Evolutionary conservation across 2,329 filamentous ascomycete genomes (phyloP), one percentile per base, ranked within the genome.

Genomic region (Periconia digitata): DNA sequence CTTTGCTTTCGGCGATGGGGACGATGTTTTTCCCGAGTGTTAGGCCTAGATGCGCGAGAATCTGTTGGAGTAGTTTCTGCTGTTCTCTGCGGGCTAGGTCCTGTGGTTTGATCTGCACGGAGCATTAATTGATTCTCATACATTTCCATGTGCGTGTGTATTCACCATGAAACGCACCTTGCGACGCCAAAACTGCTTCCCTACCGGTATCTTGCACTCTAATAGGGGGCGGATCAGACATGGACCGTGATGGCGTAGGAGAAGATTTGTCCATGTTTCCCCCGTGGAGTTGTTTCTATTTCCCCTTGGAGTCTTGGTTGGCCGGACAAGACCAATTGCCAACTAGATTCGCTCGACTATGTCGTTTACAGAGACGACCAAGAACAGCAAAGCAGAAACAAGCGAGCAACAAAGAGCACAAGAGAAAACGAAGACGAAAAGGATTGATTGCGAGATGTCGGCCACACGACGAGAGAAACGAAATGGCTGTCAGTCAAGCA

Each of bases 161-260:
- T 16, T 40, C 20, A 10, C 22, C 18, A 32, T 35, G 18, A 40
- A 37, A 32, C 27, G 3, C 27, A 32, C 27, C 27, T 32, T 15
- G 27, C 27, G 27, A 12, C 27, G 27, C 27, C 27, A 15, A 32
- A 15, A 10, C 10, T 32, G 12, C 27, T 32, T 53, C 54, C 43
- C 57, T 57, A 39, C 58, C 60, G 27, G 63, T 69, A 43, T 71
- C 68, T 53, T 71, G 64, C 3, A 72, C 54, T 21, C 59, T 66
- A 40, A 71, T 70, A 37, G 66, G 63, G 16, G 69, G 68, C 29
- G 66, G 56, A 46, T 66, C 63, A 12, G 58, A 56, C 32, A 46
- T 53, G 6, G 53, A 53, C 35, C 57, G 55, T 21, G 51, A 49
- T 16, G 36, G 51, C 35, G 32, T 6, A 42, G 41, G 29, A 43